Conservation (phyloP, 2,329 filamentous ascomycete genomes). For the Nigrograna mackinnonii region DNA sequence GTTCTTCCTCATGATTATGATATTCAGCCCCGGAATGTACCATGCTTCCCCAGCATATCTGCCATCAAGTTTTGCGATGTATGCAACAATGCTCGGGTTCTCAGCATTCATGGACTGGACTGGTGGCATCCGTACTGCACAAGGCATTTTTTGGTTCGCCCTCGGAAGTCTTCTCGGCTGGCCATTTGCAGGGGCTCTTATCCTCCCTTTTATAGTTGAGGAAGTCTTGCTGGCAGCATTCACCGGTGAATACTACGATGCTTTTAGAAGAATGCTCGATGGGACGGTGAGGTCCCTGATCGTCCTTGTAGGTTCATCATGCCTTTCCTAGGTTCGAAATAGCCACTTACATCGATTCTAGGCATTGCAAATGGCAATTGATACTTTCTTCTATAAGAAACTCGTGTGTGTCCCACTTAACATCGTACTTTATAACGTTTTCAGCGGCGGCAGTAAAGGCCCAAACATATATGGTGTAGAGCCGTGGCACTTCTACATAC, state of each 20-base stretch:
- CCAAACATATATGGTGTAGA: slow-evolving; percentile 95
- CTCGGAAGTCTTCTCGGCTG: slow-evolving; percentile 85
- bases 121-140: slow-evolving; percentile 75
- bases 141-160: slow-evolving; percentile 90
- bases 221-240: slow-evolving; percentile 64
- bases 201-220: slow-evolving; percentile 78
- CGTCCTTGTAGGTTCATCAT: slow-evolving; percentile 63
- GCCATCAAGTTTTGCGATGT: slow-evolving; percentile 97
- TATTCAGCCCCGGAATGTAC: slow-evolving; percentile 89
- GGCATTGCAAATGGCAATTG: slow-evolving; percentile 71
- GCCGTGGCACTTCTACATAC: slow-evolving; percentile 95
- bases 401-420: slow-evolving; percentile 81
- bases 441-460: slow-evolving; percentile 75
- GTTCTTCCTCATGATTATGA: slow-evolving; percentile 77
- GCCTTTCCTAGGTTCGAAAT: neutral
- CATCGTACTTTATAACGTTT: slow-evolving; percentile 94
- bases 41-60: slow-evolving; percentile 86
- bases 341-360: slow-evolving; percentile 36
- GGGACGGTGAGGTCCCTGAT: slow-evolving; percentile 69
- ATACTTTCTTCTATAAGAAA: slow-evolving; percentile 84
- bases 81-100: slow-evolving; percentile 82
- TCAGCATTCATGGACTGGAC: slow-evolving; percentile 90
- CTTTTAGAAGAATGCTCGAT: slow-evolving; percentile 64
- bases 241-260: slow-evolving; percentile 62
- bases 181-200: slow-evolving; percentile 88